Percentiles rank a stretch among this genome's conserved stretches.
Evolutionary conservation across 805 yeast genomes (phyloP).

Genomic region (Wickerhamiella vanderwaltii): DNA sequence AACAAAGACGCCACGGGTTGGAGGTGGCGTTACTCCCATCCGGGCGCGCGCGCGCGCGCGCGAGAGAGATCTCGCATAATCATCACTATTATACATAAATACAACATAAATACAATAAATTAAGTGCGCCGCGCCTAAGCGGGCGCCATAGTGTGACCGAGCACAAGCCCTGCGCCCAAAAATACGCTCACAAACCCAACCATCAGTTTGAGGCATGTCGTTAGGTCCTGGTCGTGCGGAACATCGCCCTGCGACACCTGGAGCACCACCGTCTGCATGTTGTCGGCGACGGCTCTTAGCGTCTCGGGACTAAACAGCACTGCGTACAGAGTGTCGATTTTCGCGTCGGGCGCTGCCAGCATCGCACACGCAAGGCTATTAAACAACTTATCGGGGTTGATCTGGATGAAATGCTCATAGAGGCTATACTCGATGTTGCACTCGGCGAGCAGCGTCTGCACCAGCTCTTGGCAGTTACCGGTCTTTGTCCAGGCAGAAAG

Average conservation of each 20-base stretch:
- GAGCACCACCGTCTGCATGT: conserved; percentile 2
- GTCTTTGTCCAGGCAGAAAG: not conserved
- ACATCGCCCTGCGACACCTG: not conserved
- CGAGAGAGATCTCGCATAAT: too few species aligned
- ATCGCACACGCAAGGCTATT: conserved; percentile 5
- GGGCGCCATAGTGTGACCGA: conserved; percentile 12
- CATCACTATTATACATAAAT: too few species aligned
- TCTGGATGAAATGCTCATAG: conserved; percentile 4
- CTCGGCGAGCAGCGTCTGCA: not conserved
- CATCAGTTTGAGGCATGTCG: conserved; percentile 15
- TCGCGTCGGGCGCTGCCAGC: not conserved
- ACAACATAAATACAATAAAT: too few species aligned
- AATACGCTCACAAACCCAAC: conserved; percentile 15
- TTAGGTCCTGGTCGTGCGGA: not conserved
- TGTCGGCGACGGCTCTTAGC: conserved; percentile 2
- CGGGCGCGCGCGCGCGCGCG: too few species aligned
- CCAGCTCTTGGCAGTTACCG: conserved; percentile 8
- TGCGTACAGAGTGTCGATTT: conserved; percentile 2
- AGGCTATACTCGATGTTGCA: conserved; percentile 8
- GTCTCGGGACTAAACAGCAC: conserved; percentile 13
- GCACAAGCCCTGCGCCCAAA: conserved; percentile 18
- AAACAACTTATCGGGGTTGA: conserved; percentile 1
- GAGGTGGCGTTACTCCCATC: too few species aligned
- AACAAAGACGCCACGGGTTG: too few species aligned
- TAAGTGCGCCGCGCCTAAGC: too few species aligned